Conservation (phyloP, 1,139 yeast species). For the Saccharomyces pastorianus region DNA sequence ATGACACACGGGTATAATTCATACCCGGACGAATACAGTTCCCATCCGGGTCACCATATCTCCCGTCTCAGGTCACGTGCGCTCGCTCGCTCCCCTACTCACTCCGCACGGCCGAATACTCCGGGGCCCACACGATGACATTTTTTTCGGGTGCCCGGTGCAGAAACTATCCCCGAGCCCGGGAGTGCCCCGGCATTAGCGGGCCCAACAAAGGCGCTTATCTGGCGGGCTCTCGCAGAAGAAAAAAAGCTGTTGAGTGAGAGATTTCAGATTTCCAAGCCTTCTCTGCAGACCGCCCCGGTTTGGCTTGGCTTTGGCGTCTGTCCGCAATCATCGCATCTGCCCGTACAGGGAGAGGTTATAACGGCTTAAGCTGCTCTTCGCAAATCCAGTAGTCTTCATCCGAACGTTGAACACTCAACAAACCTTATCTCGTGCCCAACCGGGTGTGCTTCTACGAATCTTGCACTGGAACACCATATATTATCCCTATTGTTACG, state of each 20-base stretch:
- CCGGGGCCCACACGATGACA: neutral
- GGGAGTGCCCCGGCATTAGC: neutral
- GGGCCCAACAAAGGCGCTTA: conserved; percentile 1
- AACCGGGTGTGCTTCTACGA: neutral
- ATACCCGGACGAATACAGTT: neutral
- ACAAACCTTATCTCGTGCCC: neutral
- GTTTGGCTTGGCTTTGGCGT: neutral
- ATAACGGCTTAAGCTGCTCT: neutral
- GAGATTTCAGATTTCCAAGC: neutral
- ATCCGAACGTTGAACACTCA: neutral
- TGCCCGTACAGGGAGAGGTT: neutral
- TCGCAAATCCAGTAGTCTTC: neutral
- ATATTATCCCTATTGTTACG: neutral
- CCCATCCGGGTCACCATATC: neutral
- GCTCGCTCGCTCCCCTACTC: neutral
- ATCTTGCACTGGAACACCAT: neutral
- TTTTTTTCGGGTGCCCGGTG: neutral
- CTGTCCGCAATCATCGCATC: neutral
- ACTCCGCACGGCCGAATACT: neutral
- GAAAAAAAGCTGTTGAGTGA: neutral
- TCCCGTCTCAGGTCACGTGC: no score
- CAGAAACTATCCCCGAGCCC: neutral
- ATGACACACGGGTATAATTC: neutral
- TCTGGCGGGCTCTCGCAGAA: neutral
- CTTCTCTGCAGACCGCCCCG: neutral